Conservation (phyloP, 2,329 filamentous ascomycete genomes). For the Botrytis hyacinthi region DNA sequence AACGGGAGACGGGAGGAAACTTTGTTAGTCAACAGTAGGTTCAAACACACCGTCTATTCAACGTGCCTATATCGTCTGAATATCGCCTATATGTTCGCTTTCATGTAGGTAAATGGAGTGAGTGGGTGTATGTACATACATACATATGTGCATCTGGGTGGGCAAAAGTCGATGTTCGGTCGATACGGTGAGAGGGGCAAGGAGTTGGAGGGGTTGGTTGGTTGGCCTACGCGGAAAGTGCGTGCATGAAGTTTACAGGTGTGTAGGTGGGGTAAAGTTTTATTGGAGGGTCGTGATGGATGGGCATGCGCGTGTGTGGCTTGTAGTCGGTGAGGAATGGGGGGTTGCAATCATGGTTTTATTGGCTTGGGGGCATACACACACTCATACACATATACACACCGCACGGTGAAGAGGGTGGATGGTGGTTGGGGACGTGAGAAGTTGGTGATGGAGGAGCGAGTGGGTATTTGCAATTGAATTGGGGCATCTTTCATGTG, state of each 20-base stretch:
- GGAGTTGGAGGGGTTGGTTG: slow-evolving; percentile 8
- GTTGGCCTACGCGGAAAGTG: neutral
- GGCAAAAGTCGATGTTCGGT: neutral
- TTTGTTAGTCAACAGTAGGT: neutral
- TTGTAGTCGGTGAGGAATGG: slow-evolving; percentile 7
- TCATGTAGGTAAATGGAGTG: neutral
- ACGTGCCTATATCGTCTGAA: neutral
- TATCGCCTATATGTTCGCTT: neutral
- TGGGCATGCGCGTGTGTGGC: neutral
- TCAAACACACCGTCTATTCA: slow-evolving; percentile 14
- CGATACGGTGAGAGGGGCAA: slow-evolving; percentile 3
- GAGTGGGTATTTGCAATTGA: neutral
- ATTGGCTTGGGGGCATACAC: neutral
- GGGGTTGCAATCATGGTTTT: neutral
- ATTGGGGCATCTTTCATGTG: neutral
- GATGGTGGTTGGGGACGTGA: neutral
- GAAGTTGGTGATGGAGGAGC: neutral
- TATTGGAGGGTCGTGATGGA: neutral
- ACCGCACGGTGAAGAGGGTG: neutral
- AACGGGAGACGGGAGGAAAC: neutral
- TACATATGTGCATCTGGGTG: neutral
- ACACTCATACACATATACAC: neutral
- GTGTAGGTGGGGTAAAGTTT: neutral
- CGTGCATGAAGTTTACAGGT: neutral
- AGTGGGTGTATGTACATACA: neutral